Evolutionary conservation across 2,329 filamentous ascomycete species (phyloP), one percentile per base, ranked within the genome.

Genomic region (Juglanconis oblonga): DNA sequence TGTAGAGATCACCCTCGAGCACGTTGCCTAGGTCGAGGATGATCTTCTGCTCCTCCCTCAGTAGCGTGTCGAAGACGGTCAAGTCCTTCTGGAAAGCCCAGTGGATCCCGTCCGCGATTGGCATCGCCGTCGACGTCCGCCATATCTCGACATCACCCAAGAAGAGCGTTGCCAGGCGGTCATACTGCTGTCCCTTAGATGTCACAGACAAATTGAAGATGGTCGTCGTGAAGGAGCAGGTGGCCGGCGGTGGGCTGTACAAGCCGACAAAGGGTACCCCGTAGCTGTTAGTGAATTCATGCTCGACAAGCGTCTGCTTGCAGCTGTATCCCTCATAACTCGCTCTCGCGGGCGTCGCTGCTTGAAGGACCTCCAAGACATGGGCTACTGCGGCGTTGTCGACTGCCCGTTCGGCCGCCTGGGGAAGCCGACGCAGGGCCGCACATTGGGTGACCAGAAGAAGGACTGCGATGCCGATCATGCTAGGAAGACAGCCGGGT

Each of bases 101-200:
- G 55, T 79, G 72, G 57, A 89, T 87, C 1, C 85, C 86, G 45
- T 75, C 76, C 11, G 72, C 66, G 0, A 80, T 85, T 2, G 85
- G 85, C 72, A 88, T 86, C 1, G 85, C 84, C 1, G 86, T 89
- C 11, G 84, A 87, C 7, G 84, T 87, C 14, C 86, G 77, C 71
- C 84, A 88, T 1, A 89, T 73, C 68, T 89, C 86, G n/a, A 80
- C 77, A 67, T 88, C 84, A 24, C 82, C 82, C 31, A 89, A 75
- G 64, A 80, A 88, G 70, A 89, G 78, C 4, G 84, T 72, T 4
- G 79, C 85, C 3, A 89, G 74, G 36, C 86, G 76, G 66, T 89
- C 87, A 69, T 82, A 88, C 61, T 88, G 86, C 7, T 79, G 77
- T 7, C 86, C 85, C 64, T 73, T 73, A 4, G 83, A 86, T 0